These are phyloP conservation scores for Leptographium wingfieldii DNA, from an alignment of 2,329 filamentous ascomycete species.

Conservation along the genomic window DNA sequence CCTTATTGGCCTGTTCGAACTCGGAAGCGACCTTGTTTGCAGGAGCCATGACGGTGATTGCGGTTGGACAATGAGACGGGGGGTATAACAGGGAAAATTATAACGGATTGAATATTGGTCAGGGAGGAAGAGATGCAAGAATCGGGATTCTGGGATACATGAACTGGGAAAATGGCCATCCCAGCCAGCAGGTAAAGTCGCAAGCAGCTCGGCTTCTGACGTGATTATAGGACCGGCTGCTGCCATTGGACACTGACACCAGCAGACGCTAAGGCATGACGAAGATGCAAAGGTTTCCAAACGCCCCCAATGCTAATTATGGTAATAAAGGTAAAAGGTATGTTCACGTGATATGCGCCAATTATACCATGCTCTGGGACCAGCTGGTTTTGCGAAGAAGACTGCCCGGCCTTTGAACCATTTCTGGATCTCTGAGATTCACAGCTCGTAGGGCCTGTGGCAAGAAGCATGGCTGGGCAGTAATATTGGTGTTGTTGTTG, in stretches of 20 bases:
- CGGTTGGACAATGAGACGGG: not conserved
- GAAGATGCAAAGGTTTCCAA: not conserved
- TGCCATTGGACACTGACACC: not conserved
- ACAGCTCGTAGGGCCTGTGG: not conserved
- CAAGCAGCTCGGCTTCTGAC: not conserved
- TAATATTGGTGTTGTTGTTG: not conserved
- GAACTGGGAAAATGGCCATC: not conserved
- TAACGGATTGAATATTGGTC: not conserved
- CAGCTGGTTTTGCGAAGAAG: not conserved
- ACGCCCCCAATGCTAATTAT: too few relatives aligned
- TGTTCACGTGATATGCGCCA: not conserved
- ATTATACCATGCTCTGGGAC: not conserved
- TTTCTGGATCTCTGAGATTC: not conserved
- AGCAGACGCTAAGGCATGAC: not conserved
- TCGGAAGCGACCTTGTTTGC: not conserved
- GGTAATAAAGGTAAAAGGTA: too few relatives aligned
- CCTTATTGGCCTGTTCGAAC: slow-evolving; percentile 5
- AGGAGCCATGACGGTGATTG: not conserved
- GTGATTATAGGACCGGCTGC: not conserved
- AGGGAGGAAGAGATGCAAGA: not conserved
- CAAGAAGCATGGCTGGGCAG: not conserved
- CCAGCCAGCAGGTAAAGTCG: not conserved
- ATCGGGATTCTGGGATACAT: not conserved
- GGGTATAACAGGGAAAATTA: too few relatives aligned
- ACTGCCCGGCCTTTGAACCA: not conserved